These are phyloP conservation scores for Blastocystis hominis DNA, from an alignment of 352 stramenopile genomes.

Conservation along the genomic window DNA sequence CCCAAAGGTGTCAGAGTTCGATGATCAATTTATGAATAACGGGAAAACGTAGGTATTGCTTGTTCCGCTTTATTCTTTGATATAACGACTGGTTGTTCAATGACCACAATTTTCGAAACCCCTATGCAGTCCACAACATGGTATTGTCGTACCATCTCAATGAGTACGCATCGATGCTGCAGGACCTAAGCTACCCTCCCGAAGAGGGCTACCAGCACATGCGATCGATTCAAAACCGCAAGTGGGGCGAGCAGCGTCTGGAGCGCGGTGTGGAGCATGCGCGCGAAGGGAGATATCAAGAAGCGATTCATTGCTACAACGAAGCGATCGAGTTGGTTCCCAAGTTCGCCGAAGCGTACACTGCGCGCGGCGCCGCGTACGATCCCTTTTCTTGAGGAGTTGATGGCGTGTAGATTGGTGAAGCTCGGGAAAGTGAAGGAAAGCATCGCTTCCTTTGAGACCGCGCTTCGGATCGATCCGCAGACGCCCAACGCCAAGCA, in stretches of 20 bases:
- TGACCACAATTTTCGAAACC: neutral
- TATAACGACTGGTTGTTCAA: neutral
- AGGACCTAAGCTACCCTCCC: neutral
- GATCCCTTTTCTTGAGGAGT: neutral
- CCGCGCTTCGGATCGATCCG: constrained; percentile 11
- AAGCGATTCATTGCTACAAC: constrained; percentile 19
- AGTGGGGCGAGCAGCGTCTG: constrained; percentile 48
- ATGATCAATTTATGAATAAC: neutral
- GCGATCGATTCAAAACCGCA: constrained; percentile 3
- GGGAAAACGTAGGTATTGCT: neutral
- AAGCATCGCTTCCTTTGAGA: constrained; percentile 15
- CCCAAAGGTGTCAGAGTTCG: neutral
- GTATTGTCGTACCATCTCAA: constrained; percentile 23
- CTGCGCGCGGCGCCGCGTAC: constrained; percentile 22
- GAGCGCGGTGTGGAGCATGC: constrained; percentile 5
- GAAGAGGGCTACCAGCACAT: neutral
- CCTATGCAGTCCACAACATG: constrained; percentile 49
- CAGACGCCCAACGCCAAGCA: constrained; percentile 31
- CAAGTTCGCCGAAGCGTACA: constrained; percentile 36
- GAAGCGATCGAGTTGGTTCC: constrained; percentile 48
- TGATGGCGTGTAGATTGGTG: neutral
- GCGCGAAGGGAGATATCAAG: constrained; percentile 4
- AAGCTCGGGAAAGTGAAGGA: constrained; percentile 35
- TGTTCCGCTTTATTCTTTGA: neutral
- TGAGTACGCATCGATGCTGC: constrained; percentile 6